Base-by-base conservation (phyloP, 768 basidiomycete genomes). In the Suillus spraguei region DNA sequence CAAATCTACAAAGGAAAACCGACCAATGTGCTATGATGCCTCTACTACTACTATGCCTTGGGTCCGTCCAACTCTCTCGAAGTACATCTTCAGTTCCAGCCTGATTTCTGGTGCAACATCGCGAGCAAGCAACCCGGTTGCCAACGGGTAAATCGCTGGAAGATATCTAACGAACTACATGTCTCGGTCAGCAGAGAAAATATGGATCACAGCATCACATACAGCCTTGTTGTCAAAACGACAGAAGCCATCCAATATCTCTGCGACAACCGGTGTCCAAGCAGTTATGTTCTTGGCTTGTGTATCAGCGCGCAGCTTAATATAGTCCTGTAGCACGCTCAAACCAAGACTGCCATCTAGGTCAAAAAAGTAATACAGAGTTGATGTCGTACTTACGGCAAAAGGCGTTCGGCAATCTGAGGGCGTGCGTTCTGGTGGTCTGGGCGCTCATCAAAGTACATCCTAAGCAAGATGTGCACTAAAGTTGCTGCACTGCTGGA, bases 261-360 rank as follows among this genome's bases (percentile, higher is more conserved):
- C 96, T 11, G 89, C 90, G n/a, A 98, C 90, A 36, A 99, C 97
- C n/a, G 97, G 97, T 24, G 94, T 97, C 97, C 97, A 99, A 0
- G 97, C 97, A 16, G 88, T 76, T 63, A 99, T 96, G 73, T 97
- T 99, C 78, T 98, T 94, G 59, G 88, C 87, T 77, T 99, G 97
- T 4, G 89, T 94, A 64, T 99, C 97, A 3, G 89, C 76, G 53
- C 92, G 91, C 60, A 99, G 82, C 70, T 91, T 91, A 72, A 88
- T 93, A 77, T 94, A 99, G 75, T 97, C 95, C 68, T 89, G 87
- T 61, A 99, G 78, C 22, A 99, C 93, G 24, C 91, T 93, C 47
- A 94, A 81, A 32, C 91, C 91, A 64, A 99, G 83, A 52, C 96
- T 99, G 70, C 17, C 55, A 60, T 24, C 71, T 60, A 17, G 63